Evolutionary conservation across 306 rosid genomes (phyloP).

Genomic region (Cucumis hystrix): DNA sequence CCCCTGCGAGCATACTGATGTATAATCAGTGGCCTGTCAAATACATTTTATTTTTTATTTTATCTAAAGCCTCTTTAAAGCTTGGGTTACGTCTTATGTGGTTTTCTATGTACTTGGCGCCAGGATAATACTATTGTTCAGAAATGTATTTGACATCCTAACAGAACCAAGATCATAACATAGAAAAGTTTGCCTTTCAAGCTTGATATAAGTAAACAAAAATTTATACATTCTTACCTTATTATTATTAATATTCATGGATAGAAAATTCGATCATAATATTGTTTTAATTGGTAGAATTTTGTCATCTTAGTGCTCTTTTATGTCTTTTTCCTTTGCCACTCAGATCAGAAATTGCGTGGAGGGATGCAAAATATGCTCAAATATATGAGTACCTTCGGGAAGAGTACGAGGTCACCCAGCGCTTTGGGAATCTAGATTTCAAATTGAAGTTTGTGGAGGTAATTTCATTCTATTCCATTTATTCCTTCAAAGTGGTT

Average conservation of each 20-base stretch:
- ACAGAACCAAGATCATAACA: background rate
- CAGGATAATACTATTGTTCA: background rate
- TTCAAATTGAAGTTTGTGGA: slow-evolving; percentile 97
- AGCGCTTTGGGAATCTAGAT: slow-evolving; percentile 88
- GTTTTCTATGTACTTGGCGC: background rate
- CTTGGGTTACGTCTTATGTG: background rate
- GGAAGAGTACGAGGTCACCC: slow-evolving; percentile 87
- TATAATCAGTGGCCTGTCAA: no score
- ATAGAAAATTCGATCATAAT: background rate
- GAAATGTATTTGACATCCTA: background rate
- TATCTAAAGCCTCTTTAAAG: background rate
- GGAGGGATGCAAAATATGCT: slow-evolving; percentile 99
- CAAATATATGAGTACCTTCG: slow-evolving; percentile 96
- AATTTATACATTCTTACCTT: background rate
- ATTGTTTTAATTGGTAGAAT: background rate
- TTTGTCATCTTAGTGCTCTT: background rate
- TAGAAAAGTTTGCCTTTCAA: background rate
- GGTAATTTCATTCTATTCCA: slow-evolving; percentile 24
- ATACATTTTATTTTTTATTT: background rate
- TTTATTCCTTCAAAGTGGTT: background rate
- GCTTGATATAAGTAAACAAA: background rate
- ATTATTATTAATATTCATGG: background rate
- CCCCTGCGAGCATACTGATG: no score
- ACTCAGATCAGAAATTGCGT: slow-evolving; percentile 91
- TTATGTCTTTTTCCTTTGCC: slow-evolving; percentile 7